A percentile compares a stretch with the other conserved stretches of the same genome.
Evolutionary conservation across 768 basidiomycete species (phyloP).

Genomic region (Macrolepiota fuliginosa): DNA sequence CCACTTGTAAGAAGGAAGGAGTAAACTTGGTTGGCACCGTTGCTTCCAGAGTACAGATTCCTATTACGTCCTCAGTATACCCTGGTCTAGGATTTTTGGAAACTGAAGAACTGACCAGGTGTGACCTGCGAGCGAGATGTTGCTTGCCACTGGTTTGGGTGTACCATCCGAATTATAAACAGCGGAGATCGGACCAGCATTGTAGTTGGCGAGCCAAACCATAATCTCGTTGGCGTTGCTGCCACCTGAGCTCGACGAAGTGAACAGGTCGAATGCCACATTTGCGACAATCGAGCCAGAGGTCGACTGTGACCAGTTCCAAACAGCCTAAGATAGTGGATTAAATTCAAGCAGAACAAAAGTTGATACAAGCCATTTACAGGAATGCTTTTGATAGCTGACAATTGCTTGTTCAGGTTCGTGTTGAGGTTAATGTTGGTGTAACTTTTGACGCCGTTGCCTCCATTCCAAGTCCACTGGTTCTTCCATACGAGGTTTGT

Average conservation of each 20-base stretch:
- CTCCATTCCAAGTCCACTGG: slow-evolving; percentile 53
- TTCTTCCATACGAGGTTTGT: slow-evolving; percentile 48
- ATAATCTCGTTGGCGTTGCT: slow-evolving; percentile 51
- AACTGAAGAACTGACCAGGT: slow-evolving; percentile 36
- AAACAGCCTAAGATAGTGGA: slow-evolving; percentile 38
- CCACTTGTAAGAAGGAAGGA: slow-evolving; percentile 42
- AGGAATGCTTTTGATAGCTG: slow-evolving; percentile 51
- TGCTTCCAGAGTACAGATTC: slow-evolving; percentile 54
- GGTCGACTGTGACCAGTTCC: slow-evolving; percentile 52
- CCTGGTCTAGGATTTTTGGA: not conserved
- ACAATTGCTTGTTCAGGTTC: slow-evolving; percentile 51
- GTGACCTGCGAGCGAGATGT: slow-evolving; percentile 44
- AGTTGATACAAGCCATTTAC: slow-evolving; percentile 31
- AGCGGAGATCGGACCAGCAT: slow-evolving; percentile 56
- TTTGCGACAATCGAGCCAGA: slow-evolving; percentile 46
- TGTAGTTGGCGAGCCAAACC: slow-evolving; percentile 63
- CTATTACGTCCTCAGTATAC: slow-evolving; percentile 23
- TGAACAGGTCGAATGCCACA: slow-evolving; percentile 66
- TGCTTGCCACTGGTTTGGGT: slow-evolving; percentile 42
- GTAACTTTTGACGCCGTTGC: slow-evolving; percentile 56
- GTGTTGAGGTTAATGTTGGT: slow-evolving; percentile 52
- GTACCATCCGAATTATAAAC: slow-evolving; percentile 43
- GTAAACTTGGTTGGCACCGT: slow-evolving; percentile 51
- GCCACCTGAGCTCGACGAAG: slow-evolving; percentile 47
- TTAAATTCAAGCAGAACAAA: not conserved